These are phyloP conservation scores for Lactarius vividus DNA, from an alignment of 768 basidiomycete genomes.

Conservation along the genomic window DNA sequence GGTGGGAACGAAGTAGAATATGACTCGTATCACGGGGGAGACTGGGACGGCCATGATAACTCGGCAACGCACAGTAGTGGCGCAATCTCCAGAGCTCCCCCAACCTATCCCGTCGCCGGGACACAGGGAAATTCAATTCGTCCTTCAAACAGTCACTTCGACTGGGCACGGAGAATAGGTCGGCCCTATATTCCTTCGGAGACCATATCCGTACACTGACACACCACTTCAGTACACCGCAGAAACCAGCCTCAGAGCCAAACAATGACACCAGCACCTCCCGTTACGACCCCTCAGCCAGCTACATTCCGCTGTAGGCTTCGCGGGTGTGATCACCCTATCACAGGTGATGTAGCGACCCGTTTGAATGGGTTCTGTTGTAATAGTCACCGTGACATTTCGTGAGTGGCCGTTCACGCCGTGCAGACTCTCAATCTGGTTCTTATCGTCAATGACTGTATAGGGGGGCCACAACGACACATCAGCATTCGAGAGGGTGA, in stretches of 20 bases:
- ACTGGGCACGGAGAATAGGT: no score
- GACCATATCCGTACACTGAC: background rate
- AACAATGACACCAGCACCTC: background rate
- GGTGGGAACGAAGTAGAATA: background rate
- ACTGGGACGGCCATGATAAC: background rate
- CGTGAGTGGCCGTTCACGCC: background rate
- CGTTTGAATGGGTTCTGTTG: conserved; percentile 13
- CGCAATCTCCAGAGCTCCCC: background rate
- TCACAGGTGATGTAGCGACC: background rate
- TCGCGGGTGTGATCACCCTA: rapidly evolving
- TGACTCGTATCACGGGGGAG: background rate
- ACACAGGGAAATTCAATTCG: no score
- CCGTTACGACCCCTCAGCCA: background rate
- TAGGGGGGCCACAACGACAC: no score
- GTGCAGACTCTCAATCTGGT: background rate
- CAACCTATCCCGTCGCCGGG: background rate
- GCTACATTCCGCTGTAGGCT: background rate
- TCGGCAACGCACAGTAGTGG: background rate
- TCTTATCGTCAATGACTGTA: background rate
- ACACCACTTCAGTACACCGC: background rate
- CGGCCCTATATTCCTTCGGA: background rate
- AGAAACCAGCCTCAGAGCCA: background rate
- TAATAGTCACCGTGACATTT: background rate
- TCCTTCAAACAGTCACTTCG: no score
- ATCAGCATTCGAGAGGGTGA: no score